A percentile compares a stretch with the other conserved stretches of the same genome.
These are phyloP conservation scores for Spencermartinsiella europaea DNA, from an alignment of 805 yeast genomes.

Conservation along the genomic window DNA sequence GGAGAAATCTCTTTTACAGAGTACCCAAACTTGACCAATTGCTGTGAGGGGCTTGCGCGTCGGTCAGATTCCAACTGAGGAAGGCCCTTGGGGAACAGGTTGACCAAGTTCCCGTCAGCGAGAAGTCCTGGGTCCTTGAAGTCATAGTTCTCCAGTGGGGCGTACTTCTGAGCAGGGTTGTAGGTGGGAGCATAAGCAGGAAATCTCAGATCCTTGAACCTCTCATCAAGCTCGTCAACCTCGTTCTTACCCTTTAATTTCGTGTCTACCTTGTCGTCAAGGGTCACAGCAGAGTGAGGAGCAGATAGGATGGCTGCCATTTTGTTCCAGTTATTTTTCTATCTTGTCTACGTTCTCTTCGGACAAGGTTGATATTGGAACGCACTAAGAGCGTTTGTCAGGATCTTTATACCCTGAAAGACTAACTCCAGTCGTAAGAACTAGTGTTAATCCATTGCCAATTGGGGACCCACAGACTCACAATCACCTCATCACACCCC, in stretches of 20 bases:
- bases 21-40: constrained; percentile 23
- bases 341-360: background rate
- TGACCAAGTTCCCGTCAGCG: constrained; percentile 55
- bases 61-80: constrained; percentile 12
- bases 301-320: background rate
- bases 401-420: no score
- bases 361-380: no score
- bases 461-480: no score
- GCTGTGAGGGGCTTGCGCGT: constrained; percentile 10
- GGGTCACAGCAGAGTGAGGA: background rate
- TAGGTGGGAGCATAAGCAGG: constrained; percentile 65
- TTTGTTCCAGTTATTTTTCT: background rate
- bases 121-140: constrained; percentile 58
- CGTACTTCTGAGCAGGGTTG: constrained; percentile 53
- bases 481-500: no score
- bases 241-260: background rate
- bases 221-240: constrained; percentile 1
- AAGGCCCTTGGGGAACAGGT: constrained; percentile 40
- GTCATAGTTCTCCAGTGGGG: constrained; percentile 51
- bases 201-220: constrained; percentile 27
- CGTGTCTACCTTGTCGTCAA: background rate
- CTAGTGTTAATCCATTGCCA: no score
- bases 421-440: no score
- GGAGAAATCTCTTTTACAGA: constrained; percentile 47
- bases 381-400: no score